Evolutionary conservation across 208 protist genomes (phyloP).

Genomic region (Trypanosoma boissoni): DNA sequence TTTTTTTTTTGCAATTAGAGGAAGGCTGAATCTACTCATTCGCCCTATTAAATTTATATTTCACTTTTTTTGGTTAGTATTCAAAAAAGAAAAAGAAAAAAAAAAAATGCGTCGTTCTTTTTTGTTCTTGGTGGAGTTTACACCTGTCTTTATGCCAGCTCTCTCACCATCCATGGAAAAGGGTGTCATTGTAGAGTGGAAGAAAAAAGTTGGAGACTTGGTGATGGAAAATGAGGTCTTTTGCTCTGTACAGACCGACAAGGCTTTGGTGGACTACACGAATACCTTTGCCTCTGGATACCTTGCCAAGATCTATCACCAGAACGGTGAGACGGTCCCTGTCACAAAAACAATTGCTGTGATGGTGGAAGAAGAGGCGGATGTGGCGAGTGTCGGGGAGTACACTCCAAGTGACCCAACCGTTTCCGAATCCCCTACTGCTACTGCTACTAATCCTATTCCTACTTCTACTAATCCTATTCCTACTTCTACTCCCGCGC

Average conservation of each 20-base stretch:
- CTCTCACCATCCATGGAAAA: conserved; percentile 89
- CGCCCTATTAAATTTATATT: too few species aligned
- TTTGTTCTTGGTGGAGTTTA: conserved; percentile 67
- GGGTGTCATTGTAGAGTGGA: conserved; percentile 86
- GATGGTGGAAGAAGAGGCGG: conserved; percentile 76
- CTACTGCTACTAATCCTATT: conserved; percentile 25
- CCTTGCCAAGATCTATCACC: conserved; percentile 93
- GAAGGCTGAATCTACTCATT: too few species aligned
- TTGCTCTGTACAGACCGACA: conserved; percentile 96
- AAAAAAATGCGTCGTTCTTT: conserved; percentile 74
- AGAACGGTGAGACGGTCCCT: conserved; percentile 65
- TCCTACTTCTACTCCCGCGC: conserved; percentile 7
- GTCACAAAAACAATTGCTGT: conserved; percentile 88
- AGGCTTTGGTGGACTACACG: conserved; percentile 97
- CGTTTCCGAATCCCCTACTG: conserved; percentile 16
- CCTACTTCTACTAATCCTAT: conserved; percentile 26
- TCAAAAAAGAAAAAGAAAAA: conserved; percentile 6
- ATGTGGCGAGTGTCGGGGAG: conserved; percentile 68
- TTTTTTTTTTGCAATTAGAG: too few species aligned
- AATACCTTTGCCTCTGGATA: conserved; percentile 92
- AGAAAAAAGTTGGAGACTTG: conserved; percentile 90
- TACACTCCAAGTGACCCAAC: conserved; percentile 41
- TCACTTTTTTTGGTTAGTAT: conserved; percentile 2
- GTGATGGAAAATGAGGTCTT: conserved; percentile 93
- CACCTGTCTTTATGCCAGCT: conserved; percentile 84